These are phyloP conservation scores for Laetiporus sulphureus DNA, from an alignment of 1,284 basidiomycete genomes.

Conservation along the genomic window DNA sequence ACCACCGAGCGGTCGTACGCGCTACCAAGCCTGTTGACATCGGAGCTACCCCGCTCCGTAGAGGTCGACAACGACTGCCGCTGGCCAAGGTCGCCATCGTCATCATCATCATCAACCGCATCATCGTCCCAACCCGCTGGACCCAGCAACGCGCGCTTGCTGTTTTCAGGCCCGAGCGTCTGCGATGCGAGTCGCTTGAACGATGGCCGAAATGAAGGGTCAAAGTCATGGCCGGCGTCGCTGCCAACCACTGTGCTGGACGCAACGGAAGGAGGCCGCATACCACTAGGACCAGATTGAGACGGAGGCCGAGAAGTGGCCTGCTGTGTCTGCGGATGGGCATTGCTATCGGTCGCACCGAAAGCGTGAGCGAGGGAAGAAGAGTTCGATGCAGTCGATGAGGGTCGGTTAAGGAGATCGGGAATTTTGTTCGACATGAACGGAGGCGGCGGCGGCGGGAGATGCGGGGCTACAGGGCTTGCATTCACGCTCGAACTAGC, in stretches of 20 bases:
- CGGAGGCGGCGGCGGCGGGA: constrained; percentile 13
- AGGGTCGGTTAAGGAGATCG: constrained; percentile 23
- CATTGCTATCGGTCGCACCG: constrained; percentile 13
- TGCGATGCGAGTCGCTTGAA: constrained; percentile 70
- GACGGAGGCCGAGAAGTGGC: constrained; percentile 14
- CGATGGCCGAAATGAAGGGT: constrained; percentile 40
- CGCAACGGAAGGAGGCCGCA: constrained; percentile 17
- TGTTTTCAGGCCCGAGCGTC: constrained; percentile 51
- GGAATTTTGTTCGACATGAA: constrained; percentile 15
- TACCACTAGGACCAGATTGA: constrained; percentile 7
- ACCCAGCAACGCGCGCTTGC: constrained; percentile 44
- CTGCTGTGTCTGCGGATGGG: constrained; percentile 15
- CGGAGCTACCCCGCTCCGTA: not conserved
- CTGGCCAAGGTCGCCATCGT: constrained; percentile 13
- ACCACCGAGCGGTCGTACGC: constrained; percentile 2
- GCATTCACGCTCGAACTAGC: constrained; percentile 21
- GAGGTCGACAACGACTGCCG: not conserved
- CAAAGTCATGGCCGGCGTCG: constrained; percentile 16
- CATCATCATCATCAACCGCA: constrained; percentile 22
- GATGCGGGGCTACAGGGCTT: constrained; percentile 19
- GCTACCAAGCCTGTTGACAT: not conserved
- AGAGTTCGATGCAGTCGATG: constrained; percentile 21
- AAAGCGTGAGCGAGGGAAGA: constrained; percentile 33
- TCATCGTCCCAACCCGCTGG: constrained; percentile 26
- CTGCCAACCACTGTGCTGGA: constrained; percentile 23